Evolutionary conservation across 805 yeast species (phyloP), one percentile per base, ranked within the genome.

Genomic region (Saccharomycopsis sp.): DNA sequence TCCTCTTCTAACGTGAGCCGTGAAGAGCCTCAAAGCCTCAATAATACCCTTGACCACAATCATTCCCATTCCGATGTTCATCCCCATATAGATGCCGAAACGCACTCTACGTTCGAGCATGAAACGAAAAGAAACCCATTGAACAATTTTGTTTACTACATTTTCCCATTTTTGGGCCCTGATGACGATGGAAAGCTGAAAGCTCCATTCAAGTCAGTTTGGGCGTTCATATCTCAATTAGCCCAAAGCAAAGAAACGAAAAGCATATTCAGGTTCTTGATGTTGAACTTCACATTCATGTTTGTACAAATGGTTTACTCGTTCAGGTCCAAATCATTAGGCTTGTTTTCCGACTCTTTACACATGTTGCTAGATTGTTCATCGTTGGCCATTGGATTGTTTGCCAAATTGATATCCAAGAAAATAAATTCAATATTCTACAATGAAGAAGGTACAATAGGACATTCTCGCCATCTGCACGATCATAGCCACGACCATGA

Each of bases 361-460:
- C 99, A 92, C 59, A 92, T 92, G 99, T 82, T 94, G 2, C 67
- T 92, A 42, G 99, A 92, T 59, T 92, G 98, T 58, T 71, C 86
- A 0, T 94, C 97, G 0, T 64, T 92, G 41, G 76, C 92, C 2
- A 71, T 92, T 22, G 99, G 99, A 0, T 64, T 92, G 2, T 68
- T 89, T 19, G 98, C 99, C 0, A 84, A 94, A 17, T 69, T 75
- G 10, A 61, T 76, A 39, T 67, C 80, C 2, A 76, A 73, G 48
- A 64, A 64, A 46, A 76, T 44, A 6, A 33, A 62, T 15, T 61
- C 67, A 43, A 66, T 36, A 7, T 48, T 47, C 30, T 46, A 46
- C 20, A 23, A 36, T 7, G 16, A 16, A 3, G 35, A 22, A n/a
- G 13, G 23, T 15, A 10, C 25, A 2, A 21, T 17, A 3, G 9